Evolutionary conservation across 2,329 filamentous ascomycete species (phyloP), one percentile per base, ranked within the genome.

Genomic region (Scedosporium minutisporum): DNA sequence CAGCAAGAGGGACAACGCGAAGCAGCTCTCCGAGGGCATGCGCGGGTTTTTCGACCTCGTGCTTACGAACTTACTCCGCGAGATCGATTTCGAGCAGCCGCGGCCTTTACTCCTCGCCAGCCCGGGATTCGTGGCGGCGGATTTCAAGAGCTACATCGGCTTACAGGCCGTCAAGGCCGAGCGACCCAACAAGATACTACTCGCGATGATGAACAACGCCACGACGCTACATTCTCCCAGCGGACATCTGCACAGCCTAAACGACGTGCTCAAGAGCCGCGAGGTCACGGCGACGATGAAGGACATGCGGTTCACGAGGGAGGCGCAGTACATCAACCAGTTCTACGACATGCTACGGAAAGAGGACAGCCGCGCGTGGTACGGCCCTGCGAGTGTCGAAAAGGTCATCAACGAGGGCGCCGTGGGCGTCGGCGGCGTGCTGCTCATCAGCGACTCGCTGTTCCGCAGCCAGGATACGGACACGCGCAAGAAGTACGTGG

Each of bases 361-460:
- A 64, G 93, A 97, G 65, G 93, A 97, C 67, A 90, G 90, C 2
- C 85, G 89, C 63, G 93, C 93, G 2, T 96, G 93, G 82, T 99
- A 99, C 74, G 95, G 95, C 0, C 85, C 88, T 0, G 83, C 81
- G 14, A 91, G 96, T 61, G 92, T 96, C 2, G 87, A 91, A 70
- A 85, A 84, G 65, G 93, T 93, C 0, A 87, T 97, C 3, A 86
- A 87, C 10, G 90, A 95, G 68, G 93, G 93, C 1, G 95, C 93
- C 0, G 91, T 97, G 0, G 93, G 93, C 0, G 82, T 88, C 14
- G 91, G 93, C 7, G 93, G 92, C 12, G 85, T 92, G 2, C 75
- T 99, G 59, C 78, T 99, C 62, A 87, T 99, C 69, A 96, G 89
- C 67, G 96, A 97, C 73, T 84, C 86, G 1, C 78, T 97, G 1